Conservation (phyloP, 2,329 filamentous ascomycete species). For the Trichophyton schoenleinii region DNA sequence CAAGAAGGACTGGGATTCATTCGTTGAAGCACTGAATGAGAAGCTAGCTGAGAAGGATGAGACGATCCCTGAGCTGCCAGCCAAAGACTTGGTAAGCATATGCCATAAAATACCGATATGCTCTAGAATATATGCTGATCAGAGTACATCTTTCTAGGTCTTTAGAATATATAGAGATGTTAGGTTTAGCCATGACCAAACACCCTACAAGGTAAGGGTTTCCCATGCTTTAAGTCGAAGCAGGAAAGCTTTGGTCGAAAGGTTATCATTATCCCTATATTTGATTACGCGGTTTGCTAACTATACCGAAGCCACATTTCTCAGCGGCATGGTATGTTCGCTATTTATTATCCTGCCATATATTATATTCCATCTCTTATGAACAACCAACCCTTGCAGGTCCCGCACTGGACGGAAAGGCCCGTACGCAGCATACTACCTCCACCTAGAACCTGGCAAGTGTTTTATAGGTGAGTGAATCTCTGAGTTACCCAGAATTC, state of each 20-base stretch:
- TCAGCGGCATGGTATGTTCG: constrained; percentile 58
- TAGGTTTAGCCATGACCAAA: constrained; percentile 70
- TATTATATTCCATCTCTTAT: constrained; percentile 10
- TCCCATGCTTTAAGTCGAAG: neutral
- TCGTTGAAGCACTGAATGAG: constrained; percentile 58
- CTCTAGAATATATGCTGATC: neutral
- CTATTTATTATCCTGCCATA: constrained; percentile 3
- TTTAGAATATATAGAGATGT: constrained; percentile 83
- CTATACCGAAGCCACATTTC: constrained; percentile 53
- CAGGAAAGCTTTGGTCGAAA: neutral
- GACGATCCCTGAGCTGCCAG: constrained; percentile 72
- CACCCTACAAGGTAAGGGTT: constrained; percentile 65
- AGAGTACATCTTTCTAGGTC: constrained; percentile 33
- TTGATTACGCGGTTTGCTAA: neutral
- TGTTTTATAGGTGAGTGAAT: constrained; percentile 56
- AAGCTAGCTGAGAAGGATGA: constrained; percentile 61
- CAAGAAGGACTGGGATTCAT: constrained; percentile 69
- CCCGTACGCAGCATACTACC: constrained; percentile 76
- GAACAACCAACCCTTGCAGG: constrained; percentile 26
- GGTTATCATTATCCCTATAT: too few relatives aligned
- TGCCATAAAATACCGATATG: neutral
- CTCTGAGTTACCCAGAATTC: neutral
- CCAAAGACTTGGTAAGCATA: constrained; percentile 58
- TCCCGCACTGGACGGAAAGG: constrained; percentile 79
- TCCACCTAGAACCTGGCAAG: constrained; percentile 61